Conservation (phyloP, 306 rosid species). For the Myrica gale region DNA sequence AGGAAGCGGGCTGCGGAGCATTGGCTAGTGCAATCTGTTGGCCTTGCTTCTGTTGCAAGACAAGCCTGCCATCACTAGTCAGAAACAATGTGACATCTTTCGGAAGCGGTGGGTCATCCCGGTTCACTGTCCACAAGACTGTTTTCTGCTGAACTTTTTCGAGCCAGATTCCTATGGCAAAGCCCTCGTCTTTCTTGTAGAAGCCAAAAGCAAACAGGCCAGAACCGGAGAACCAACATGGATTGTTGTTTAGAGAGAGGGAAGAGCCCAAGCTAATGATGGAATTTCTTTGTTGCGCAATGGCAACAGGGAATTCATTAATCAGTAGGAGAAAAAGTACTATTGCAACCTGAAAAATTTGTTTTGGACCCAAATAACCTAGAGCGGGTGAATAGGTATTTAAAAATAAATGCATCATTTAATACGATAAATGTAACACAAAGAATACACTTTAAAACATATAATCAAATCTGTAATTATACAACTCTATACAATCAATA, state of each 20-base stretch:
- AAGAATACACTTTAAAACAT: too few species aligned
- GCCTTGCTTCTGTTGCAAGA: background rate
- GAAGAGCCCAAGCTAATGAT: background rate
- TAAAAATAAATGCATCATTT: too few species aligned
- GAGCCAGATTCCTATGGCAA: slow-evolving; percentile 26
- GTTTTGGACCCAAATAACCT: too few species aligned
- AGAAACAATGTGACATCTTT: background rate
- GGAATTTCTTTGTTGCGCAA: background rate
- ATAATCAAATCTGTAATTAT: too few species aligned
- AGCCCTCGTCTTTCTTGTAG: slow-evolving; percentile 4
- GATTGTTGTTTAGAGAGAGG: slow-evolving; percentile 1
- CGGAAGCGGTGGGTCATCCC: slow-evolving; percentile 3
- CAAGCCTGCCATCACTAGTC: background rate
- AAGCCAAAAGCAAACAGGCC: slow-evolving; percentile 38
- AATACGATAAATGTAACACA: too few species aligned
- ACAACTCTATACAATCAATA: too few species aligned
- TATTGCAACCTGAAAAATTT: too few species aligned
- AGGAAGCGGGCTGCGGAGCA: background rate
- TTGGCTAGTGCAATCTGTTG: background rate
- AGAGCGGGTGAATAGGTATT: too few species aligned
- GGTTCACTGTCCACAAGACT: slow-evolving; percentile 32
- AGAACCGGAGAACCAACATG: slow-evolving; percentile 2
- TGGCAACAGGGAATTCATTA: background rate
- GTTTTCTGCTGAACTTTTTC: slow-evolving; percentile 24
- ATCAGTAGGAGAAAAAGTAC: slow-evolving; percentile 3